A percentile compares a stretch with the other conserved stretches of the same genome.
These are phyloP conservation scores for Saprolegnia parasitica DNA, from an alignment of 352 stramenopile genomes.

Conservation along the genomic window DNA sequence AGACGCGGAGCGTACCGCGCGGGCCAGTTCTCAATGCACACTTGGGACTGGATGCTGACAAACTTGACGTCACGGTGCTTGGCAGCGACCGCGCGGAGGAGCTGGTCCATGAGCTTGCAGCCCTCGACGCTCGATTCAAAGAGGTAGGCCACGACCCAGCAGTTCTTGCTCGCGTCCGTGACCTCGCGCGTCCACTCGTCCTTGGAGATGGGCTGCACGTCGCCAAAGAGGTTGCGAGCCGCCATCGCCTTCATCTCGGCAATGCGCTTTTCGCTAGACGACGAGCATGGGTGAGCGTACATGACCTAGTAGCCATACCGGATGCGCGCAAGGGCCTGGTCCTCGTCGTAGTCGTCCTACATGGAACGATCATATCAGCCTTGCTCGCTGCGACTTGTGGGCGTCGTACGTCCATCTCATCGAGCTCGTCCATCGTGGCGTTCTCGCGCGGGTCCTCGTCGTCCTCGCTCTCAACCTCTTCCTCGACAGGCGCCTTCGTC, in stretches of 20 bases:
- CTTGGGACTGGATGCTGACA: slow-evolving; percentile 87
- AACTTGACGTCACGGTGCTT: slow-evolving; percentile 91
- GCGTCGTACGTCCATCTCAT: slow-evolving; percentile 63
- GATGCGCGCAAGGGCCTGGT: slow-evolving; percentile 67
- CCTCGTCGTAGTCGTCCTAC: slow-evolving; percentile 83
- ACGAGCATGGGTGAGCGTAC: background rate
- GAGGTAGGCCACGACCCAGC: slow-evolving; percentile 87
- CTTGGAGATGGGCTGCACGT: slow-evolving; percentile 88
- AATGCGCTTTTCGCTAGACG: slow-evolving; percentile 66
- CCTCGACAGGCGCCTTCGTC: slow-evolving; percentile 80
- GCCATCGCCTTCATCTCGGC: slow-evolving; percentile 83
- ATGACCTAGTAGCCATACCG: slow-evolving; percentile 31
- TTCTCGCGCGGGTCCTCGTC: slow-evolving; percentile 62
- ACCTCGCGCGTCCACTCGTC: slow-evolving; percentile 91
- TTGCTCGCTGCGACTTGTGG: background rate
- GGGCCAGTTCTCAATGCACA: slow-evolving; percentile 91
- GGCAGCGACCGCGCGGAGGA: slow-evolving; percentile 73
- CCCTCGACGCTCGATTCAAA: slow-evolving; percentile 86
- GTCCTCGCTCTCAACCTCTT: slow-evolving; percentile 41
- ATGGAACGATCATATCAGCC: background rate
- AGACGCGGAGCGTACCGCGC: slow-evolving; percentile 35
- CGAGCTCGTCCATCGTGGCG: slow-evolving; percentile 77
- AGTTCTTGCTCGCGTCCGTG: slow-evolving; percentile 77
- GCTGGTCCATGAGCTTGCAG: slow-evolving; percentile 88
- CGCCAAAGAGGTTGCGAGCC: slow-evolving; percentile 81